Evolutionary conservation across 257 asterid genomes (phyloP).

Genomic region (Rehmannia glutinosa): DNA sequence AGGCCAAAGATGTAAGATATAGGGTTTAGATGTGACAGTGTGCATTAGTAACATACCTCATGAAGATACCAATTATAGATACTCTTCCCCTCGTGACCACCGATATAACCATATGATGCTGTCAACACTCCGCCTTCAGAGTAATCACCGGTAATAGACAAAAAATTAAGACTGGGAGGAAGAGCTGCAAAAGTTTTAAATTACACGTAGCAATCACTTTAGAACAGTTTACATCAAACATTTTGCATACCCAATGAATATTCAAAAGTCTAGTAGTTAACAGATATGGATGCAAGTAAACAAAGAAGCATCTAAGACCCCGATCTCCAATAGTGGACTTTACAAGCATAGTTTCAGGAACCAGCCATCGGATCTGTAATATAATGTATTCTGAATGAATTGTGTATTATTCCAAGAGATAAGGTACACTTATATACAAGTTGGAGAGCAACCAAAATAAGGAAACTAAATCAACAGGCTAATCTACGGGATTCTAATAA

Average conservation of each 20-base stretch:
- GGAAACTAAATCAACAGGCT: no score
- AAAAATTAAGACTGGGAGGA: slow-evolving; percentile 89
- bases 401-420: no score
- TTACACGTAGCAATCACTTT: slow-evolving; percentile 19
- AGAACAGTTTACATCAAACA: background rate
- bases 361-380: no score
- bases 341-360: background rate
- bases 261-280: slow-evolving; percentile 12
- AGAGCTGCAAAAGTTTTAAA: slow-evolving; percentile 57
- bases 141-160: slow-evolving; percentile 88
- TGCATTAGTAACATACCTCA: slow-evolving; percentile 47
- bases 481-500: no score
- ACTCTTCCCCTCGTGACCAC: slow-evolving; percentile 98
- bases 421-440: no score
- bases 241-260: background rate
- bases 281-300: background rate
- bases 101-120: slow-evolving; percentile 93
- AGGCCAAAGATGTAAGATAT: background rate
- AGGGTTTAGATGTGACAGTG: slow-evolving; percentile 8
- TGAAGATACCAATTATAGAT: slow-evolving; percentile 82
- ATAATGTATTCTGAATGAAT: no score
- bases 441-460: no score
- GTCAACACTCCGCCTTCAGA: slow-evolving; percentile 82
- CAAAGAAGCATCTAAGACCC: slow-evolving; percentile 12
- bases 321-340: no score